These are phyloP conservation scores for Skeletonema marinoi DNA, from an alignment of 108 stramenopile genomes.

Conservation along the genomic window DNA sequence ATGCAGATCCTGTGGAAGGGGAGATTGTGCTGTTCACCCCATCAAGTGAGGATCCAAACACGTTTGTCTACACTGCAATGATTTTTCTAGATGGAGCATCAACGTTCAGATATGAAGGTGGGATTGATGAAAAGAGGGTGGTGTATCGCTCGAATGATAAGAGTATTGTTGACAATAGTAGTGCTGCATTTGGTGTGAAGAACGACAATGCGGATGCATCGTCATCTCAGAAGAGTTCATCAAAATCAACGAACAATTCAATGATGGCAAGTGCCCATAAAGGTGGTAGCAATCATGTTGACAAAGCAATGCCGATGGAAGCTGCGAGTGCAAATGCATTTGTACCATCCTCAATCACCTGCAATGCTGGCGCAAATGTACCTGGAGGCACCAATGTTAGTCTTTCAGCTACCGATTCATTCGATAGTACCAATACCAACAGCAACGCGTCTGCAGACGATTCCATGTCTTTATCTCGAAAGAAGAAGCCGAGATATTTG, in stretches of 20 bases:
- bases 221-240: not conserved
- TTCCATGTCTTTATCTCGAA: too few relatives aligned
- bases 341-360: not conserved
- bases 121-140: not conserved
- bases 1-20: not conserved
- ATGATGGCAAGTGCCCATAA: not conserved
- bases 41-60: not conserved
- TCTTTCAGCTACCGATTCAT: too few relatives aligned
- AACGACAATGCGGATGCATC: not conserved
- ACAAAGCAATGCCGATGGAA: not conserved
- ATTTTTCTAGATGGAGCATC: not conserved
- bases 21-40: not conserved
- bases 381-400: too few relatives aligned
- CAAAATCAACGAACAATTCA: too few relatives aligned
- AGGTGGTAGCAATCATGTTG: not conserved
- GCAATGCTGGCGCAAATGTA: too few relatives aligned
- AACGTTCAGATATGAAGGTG: not conserved
- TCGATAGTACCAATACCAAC: too few relatives aligned
- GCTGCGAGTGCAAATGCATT: too few relatives aligned
- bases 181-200: not conserved
- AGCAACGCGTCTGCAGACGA: too few relatives aligned
- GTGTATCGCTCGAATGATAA: too few relatives aligned
- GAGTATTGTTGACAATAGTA: too few relatives aligned
- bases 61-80: not conserved
- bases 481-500: too few relatives aligned